Percentiles rank a stretch among this genome's conserved stretches.
These are phyloP conservation scores for Dioszegia aurantiaca DNA, from an alignment of 768 basidiomycete genomes.

Conservation along the genomic window DNA sequence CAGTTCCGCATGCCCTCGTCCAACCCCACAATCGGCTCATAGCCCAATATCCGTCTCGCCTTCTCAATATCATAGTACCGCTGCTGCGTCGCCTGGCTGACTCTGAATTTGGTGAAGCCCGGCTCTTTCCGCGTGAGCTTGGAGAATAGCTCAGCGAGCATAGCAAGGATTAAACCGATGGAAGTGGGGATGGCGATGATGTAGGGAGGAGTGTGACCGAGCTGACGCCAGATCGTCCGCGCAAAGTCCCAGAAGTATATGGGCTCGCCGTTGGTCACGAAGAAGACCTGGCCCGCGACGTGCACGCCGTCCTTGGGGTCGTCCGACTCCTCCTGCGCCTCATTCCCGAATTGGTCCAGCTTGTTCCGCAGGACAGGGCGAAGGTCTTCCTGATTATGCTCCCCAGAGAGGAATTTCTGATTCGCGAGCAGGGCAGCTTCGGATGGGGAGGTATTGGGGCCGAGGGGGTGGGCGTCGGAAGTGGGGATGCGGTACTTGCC, in stretches of 20 bases:
- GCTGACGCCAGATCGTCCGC: conserved; percentile 66
- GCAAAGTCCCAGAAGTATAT: conserved; percentile 94
- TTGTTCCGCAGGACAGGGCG: conserved; percentile 68
- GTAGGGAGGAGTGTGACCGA: conserved; percentile 59
- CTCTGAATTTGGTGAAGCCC: conserved; percentile 79
- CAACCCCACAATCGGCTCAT: conserved; percentile 84
- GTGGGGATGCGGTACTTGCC: conserved; percentile 71
- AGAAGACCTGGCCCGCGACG: conserved; percentile 90
- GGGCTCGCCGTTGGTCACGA: conserved; percentile 96
- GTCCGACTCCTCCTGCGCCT: conserved; percentile 50
- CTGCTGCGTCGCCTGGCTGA: conserved; percentile 71
- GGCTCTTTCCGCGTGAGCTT: conserved; percentile 74
- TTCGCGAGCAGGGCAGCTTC: conserved; percentile 59
- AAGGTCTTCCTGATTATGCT: conserved; percentile 52
- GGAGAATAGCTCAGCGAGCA: conserved; percentile 68
- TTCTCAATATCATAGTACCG: conserved; percentile 89
- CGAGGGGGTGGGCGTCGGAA: conserved; percentile 73
- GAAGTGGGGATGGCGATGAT: conserved; percentile 61
- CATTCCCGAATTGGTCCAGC: conserved; percentile 70
- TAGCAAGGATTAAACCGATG: conserved; percentile 70
- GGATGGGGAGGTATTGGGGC: conserved; percentile 69
- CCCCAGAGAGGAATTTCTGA: conserved; percentile 53
- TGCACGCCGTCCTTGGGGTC: conserved; percentile 54
- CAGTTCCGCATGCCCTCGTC: conserved; percentile 75
- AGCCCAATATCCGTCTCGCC: conserved; percentile 79